Evolutionary conservation across 2,329 filamentous ascomycete species (phyloP), one percentile per base, ranked within the genome.

Genomic region (Trichophyton rubrum): DNA sequence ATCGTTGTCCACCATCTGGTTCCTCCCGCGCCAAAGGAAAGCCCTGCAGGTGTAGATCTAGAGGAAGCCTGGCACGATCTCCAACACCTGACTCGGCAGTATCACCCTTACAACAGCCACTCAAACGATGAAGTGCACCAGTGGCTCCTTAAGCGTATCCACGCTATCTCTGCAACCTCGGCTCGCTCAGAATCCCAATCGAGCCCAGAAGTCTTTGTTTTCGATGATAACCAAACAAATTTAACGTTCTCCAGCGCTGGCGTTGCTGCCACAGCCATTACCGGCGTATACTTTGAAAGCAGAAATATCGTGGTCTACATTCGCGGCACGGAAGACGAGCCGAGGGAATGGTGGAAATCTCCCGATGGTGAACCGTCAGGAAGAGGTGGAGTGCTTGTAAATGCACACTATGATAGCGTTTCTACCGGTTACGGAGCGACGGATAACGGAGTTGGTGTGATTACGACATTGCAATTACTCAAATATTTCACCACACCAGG

Each of bases 401-500:
- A 96, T 71, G 91, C 92, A 17, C 93, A 97, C 71, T 96, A 93
- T 70, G 93, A 96, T 74, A 91, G 88, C 61, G 93, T 97, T 4
- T 89, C 90, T 13, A 95, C 90, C 2, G 91, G 90, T 0, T 96
- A 85, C 66, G 93, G 93, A 56, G 91, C 93, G 15, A 97, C 93
- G 1, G 93, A 99, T 69, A 89, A 96, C 72, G 93, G 92, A 6
- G 85, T 96, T 63, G 90, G 90, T 30, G 89, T 95, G 22, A 84
- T 95, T n/a, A 87, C 87, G 0, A 78, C 92, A 47, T 79, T 97
- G 56, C 90, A 96, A 71, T 77, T 97, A 56, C 80, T 97, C 63
- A 88, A 86, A 64, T 89, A 96, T 73, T 96, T 95, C 70, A 90
- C 89, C 1, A 81, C 81, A 1, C 75, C 82, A 0, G 85, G 80